Evolutionary conservation across 805 yeast genomes (phyloP).

Genomic region (Maudiozyma saulgeensis): DNA sequence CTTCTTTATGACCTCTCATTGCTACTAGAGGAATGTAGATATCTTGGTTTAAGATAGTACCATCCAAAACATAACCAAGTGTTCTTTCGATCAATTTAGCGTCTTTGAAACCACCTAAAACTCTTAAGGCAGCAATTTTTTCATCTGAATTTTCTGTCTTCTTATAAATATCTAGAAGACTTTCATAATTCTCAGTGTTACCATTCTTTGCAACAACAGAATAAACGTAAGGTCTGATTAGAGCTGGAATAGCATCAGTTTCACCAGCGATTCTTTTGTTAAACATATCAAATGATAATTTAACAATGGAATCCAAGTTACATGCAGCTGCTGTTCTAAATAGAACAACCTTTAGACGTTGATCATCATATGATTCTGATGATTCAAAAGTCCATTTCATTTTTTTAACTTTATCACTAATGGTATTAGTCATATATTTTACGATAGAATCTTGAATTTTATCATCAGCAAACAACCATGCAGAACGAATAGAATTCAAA

Average conservation of each 20-base stretch:
- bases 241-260: slow-evolving; percentile 59
- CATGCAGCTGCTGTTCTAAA: slow-evolving; percentile 50
- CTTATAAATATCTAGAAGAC: slow-evolving; percentile 48
- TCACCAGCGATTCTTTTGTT: slow-evolving; percentile 50
- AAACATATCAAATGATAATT: slow-evolving; percentile 41
- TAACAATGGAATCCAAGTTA: slow-evolving; percentile 38
- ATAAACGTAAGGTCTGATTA: slow-evolving; percentile 58
- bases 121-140: slow-evolving; percentile 55
- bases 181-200: slow-evolving; percentile 49
- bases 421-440: slow-evolving; percentile 44
- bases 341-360: slow-evolving; percentile 57
- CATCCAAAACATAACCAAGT: slow-evolving; percentile 45
- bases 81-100: slow-evolving; percentile 45
- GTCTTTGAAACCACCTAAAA: slow-evolving; percentile 55
- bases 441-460: slow-evolving; percentile 39
- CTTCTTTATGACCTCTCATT: slow-evolving; percentile 49
- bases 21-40: slow-evolving; percentile 69
- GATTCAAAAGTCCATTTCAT: slow-evolving; percentile 57
- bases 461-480: slow-evolving; percentile 46
- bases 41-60: slow-evolving; percentile 58
- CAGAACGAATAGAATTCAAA: slow-evolving; percentile 39
- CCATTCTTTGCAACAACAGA: slow-evolving; percentile 55
- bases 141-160: slow-evolving; percentile 54
- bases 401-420: slow-evolving; percentile 41
- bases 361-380: slow-evolving; percentile 47